Evolutionary conservation across 2,329 filamentous ascomycete species (phyloP).

Genomic region (Microascus cirrosus): DNA sequence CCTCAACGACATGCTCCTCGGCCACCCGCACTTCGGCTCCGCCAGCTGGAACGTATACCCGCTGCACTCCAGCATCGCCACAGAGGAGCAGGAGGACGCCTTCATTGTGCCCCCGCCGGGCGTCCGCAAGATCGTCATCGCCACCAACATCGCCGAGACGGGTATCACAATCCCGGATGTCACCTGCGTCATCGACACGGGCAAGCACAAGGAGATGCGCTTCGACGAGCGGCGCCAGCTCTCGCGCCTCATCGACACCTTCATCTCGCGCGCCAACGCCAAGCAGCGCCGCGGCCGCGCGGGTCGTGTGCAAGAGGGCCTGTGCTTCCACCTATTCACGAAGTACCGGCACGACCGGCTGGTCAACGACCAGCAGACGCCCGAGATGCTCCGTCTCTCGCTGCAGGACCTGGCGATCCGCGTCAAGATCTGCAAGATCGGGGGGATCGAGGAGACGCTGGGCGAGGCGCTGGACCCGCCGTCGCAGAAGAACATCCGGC

Average conservation of each 20-base stretch:
- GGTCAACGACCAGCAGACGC: slow-evolving; percentile 88
- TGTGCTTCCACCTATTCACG: slow-evolving; percentile 95
- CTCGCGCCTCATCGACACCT: slow-evolving; percentile 83
- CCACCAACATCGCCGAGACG: slow-evolving; percentile 96
- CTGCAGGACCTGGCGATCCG: slow-evolving; percentile 90
- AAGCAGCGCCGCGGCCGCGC: slow-evolving; percentile 91
- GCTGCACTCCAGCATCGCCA: slow-evolving; percentile 88
- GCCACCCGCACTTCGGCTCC: slow-evolving; percentile 61
- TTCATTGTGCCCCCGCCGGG: slow-evolving; percentile 78
- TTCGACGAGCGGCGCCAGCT: slow-evolving; percentile 90
- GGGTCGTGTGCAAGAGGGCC: slow-evolving; percentile 85
- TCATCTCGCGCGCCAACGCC: slow-evolving; percentile 90
- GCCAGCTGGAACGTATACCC: slow-evolving; percentile 77
- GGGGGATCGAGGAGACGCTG: slow-evolving; percentile 83
- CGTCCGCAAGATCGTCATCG: slow-evolving; percentile 83
- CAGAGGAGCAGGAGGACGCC: slow-evolving; percentile 89
- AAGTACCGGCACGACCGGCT: slow-evolving; percentile 74
- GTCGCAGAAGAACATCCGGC: slow-evolving; percentile 80
- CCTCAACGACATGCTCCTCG: slow-evolving; percentile 73
- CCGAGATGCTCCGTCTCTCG: slow-evolving; percentile 89
- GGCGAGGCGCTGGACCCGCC: slow-evolving; percentile 83
- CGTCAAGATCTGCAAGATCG: slow-evolving; percentile 95
- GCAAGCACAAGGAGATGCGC: slow-evolving; percentile 94
- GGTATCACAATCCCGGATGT: slow-evolving; percentile 98
- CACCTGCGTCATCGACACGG: slow-evolving; percentile 91